Conservation (phyloP, 2,329 filamentous ascomycete genomes). For the Daldinia sp. region DNA sequence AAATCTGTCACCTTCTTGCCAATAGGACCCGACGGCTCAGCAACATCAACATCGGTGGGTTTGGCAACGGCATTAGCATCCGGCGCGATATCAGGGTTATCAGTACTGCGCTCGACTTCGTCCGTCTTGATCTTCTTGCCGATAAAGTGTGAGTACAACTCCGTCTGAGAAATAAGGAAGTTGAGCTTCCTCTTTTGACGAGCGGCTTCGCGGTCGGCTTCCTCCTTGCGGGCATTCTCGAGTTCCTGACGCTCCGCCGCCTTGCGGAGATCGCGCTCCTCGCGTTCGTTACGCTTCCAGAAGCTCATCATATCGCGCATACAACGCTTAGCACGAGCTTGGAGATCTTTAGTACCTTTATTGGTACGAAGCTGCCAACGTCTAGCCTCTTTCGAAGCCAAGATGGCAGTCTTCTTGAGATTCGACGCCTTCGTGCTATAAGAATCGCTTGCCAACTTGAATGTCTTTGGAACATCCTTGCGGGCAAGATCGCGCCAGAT, state of each 20-base stretch:
- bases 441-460: slow-evolving; percentile 87
- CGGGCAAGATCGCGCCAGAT: slow-evolving; percentile 95
- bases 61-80: slow-evolving; percentile 60
- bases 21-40: slow-evolving; percentile 65
- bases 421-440: slow-evolving; percentile 92
- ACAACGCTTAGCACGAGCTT: slow-evolving; percentile 94
- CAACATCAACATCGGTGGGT: slow-evolving; percentile 62
- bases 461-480: slow-evolving; percentile 94
- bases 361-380: slow-evolving; percentile 98
- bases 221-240: slow-evolving; percentile 94
- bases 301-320: slow-evolving; percentile 99
- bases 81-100: slow-evolving; percentile 78
- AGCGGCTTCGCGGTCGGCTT: slow-evolving; percentile 96
- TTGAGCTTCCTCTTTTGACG: slow-evolving; percentile 99
- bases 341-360: slow-evolving; percentile 97
- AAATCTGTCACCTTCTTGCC: slow-evolving; percentile 88
- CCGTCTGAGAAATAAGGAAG: slow-evolving; percentile 98
- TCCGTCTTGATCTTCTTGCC: slow-evolving; percentile 99
- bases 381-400: slow-evolving; percentile 96
- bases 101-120: slow-evolving; percentile 90
- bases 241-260: slow-evolving; percentile 95
- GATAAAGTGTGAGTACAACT: slow-evolving; percentile 99
- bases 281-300: slow-evolving; percentile 98
- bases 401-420: slow-evolving; percentile 94
- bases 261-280: slow-evolving; percentile 94